Base-by-base conservation (phyloP, 2,329 filamentous ascomycete species). In the Alternaria sp. region DNA sequence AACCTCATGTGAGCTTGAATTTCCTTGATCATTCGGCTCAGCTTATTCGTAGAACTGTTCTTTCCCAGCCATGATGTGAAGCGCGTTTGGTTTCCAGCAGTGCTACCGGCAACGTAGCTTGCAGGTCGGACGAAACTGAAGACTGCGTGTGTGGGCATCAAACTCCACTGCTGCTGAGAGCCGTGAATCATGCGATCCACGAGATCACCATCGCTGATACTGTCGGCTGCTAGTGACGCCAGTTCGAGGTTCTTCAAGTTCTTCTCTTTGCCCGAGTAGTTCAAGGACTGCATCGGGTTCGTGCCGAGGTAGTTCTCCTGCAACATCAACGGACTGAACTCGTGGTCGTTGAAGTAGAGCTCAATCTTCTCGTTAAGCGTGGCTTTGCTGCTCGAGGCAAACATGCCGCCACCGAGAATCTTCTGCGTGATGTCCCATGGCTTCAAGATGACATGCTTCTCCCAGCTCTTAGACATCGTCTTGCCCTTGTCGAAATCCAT, bases 151-250 rank as follows among this genome's bases (percentile, higher is more conserved):
- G 93, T 91, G 13, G 96, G 96, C 96, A 99, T 99, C 65, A 99
- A 83, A 76, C 92, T 96, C 96, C 96, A 99, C 66, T 99, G 96
- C 77, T 99, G 96, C 77, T 99, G 96, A 47, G 93, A 93, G 25
- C 96, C 96, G 79, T 99, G 96, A 63, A 99, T 99, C 95, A 99
- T 97, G 56, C 93, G 88, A 79, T 99, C 96, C 3, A 98, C 93
- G 36, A 99, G 83, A 78, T 99, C 96, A 63, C 96, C 96, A 75
- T 99, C 96, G 74, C 93, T 97, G 81, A 99, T 99, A 76, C 94
- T 97, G 76, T 96, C 91, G 4, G 96, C 94, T 4, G 96, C 96
- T 72, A 92, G 88, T 67, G 97, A 94, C 21, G 91, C 88, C 8
- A 98, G 84, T 79, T 98, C 93, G 8, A 99, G 85, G n/a, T 89